Conservation (phyloP, 179 eudicot genomes). For the Dionaea muscipula region DNA sequence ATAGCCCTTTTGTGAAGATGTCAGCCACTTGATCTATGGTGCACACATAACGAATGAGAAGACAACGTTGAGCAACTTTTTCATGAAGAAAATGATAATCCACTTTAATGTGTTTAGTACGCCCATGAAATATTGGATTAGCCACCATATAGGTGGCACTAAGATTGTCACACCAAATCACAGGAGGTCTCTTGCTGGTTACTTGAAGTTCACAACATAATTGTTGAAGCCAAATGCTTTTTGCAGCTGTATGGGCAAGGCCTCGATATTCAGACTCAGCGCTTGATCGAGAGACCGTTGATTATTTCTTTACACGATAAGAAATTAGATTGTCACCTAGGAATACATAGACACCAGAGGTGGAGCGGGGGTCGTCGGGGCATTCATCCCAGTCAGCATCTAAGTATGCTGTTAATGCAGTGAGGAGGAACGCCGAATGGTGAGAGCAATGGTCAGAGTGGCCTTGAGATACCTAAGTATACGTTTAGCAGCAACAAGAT, state of each 20-base stretch:
- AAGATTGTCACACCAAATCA: not conserved
- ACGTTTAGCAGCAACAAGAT: not conserved
- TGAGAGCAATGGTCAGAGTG: not conserved
- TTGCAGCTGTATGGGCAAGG: not conserved
- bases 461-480: not conserved
- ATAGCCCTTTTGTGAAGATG: too few species aligned
- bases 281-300: not conserved
- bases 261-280: not conserved
- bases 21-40: too few species aligned
- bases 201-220: not conserved
- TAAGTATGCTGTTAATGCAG: too few species aligned
- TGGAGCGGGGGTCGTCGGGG: not conserved
- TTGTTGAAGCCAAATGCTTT: not conserved
- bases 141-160: not conserved
- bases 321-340: not conserved
- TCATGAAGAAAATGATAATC: not conserved
- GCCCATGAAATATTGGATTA: not conserved
- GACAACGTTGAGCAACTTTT: too few species aligned
- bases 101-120: not conserved
- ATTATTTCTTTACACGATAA: not conserved
- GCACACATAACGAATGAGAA: too few species aligned
- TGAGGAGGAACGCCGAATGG: too few species aligned
- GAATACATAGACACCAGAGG: not conserved
- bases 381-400: not conserved
- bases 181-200: not conserved